Percentiles rank a stretch among this genome's conserved stretches.
These are phyloP conservation scores for Solanum chiquidenum DNA, from an alignment of 257 asterid genomes.

Conservation along the genomic window DNA sequence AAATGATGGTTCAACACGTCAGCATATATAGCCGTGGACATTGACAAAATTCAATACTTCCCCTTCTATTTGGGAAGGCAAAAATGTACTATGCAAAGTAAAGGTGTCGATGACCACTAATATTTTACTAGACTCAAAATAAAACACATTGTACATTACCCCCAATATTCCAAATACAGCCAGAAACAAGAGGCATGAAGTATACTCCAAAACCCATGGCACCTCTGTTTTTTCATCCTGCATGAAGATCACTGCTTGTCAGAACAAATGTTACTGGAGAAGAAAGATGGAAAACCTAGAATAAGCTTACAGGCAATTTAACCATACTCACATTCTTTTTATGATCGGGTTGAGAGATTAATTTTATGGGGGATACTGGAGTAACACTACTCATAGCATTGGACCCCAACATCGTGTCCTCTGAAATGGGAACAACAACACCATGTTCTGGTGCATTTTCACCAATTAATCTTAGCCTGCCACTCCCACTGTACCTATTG, in stretches of 20 bases:
- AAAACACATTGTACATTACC: slow-evolving; percentile 21
- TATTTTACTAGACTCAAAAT: background rate
- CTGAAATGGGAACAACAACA: slow-evolving; percentile 34
- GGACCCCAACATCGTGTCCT: slow-evolving; percentile 8
- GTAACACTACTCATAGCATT: background rate
- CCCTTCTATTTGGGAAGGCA: background rate
- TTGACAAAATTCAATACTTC: background rate
- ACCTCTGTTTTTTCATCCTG: slow-evolving; percentile 31
- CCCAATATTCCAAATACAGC: slow-evolving; percentile 69
- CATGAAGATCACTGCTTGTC: background rate
- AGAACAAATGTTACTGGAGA: background rate
- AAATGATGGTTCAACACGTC: background rate
- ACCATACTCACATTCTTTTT: slow-evolving; percentile 26
- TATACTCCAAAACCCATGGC: slow-evolving; percentile 41
- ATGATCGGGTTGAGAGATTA: slow-evolving; percentile 19
- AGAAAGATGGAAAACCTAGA: background rate
- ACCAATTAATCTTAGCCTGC: slow-evolving; percentile 29
- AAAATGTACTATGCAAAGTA: background rate
- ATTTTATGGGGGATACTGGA: slow-evolving; percentile 4
- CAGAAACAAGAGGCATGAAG: slow-evolving; percentile 44
- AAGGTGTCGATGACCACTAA: background rate
- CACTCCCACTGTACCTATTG: slow-evolving; percentile 39
- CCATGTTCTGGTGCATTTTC: slow-evolving; percentile 31
- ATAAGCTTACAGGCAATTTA: background rate
- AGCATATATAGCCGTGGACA: background rate